Conservation (phyloP, 2,329 filamentous ascomycete genomes). For the Alternaria hordeiaustralica region DNA sequence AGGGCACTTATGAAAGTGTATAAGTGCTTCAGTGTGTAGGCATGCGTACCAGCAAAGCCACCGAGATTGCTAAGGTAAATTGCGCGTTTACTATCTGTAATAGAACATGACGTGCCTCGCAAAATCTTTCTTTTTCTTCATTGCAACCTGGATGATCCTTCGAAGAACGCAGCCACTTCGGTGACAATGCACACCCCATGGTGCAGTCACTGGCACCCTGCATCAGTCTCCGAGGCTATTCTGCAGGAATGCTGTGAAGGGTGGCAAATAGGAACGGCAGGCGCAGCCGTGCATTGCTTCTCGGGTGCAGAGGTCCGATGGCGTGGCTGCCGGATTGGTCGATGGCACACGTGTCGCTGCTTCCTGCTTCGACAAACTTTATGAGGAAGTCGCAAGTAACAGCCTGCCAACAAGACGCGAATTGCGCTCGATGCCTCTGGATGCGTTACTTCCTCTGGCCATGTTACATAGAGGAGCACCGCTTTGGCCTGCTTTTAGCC, state of each 20-base stretch:
- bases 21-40: neutral
- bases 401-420: neutral
- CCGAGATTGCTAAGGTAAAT: neutral
- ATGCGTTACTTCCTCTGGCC: neutral
- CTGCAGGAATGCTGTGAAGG: neutral
- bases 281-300: slow-evolving; percentile 7
- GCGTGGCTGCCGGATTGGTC: slow-evolving; percentile 8
- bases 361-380: slow-evolving; percentile 2
- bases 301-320: slow-evolving; percentile 4
- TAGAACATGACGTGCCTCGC: neutral
- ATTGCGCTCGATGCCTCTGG: neutral
- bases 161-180: slow-evolving; percentile 2
- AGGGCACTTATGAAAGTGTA: neutral
- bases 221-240: neutral
- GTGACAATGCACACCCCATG: slow-evolving; percentile 1
- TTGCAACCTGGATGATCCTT: neutral
- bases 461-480: slow-evolving; percentile 1
- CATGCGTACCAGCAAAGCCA: neutral
- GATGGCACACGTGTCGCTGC: neutral
- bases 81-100: neutral
- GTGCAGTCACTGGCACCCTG: slow-evolving; percentile 2
- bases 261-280: neutral
- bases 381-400: neutral
- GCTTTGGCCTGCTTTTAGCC: slow-evolving; percentile 7
- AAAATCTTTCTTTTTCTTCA: neutral